phyloP scores from a whole-genome alignment of 495 filamentous ascomycete genomes.

The Penicillium manginii region DNA sequence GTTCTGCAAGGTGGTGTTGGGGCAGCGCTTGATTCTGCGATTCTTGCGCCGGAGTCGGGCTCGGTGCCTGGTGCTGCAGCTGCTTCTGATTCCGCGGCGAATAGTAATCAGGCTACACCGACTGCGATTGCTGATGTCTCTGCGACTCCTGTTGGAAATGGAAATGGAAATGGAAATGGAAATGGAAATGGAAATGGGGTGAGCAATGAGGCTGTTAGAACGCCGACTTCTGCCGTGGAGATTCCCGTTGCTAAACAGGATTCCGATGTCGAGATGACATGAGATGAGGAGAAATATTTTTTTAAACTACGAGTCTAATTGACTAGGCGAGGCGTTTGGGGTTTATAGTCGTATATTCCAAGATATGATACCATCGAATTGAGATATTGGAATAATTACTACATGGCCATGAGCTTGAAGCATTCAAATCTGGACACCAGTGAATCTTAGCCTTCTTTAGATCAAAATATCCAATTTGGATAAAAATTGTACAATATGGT shows the following conservation, averaged over 20 bases:
- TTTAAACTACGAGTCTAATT: too few relatives aligned
- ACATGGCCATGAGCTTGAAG: too few relatives aligned
- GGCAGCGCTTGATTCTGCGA: conserved; percentile 37
- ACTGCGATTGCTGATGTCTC: not conserved
- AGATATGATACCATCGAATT: conserved; percentile 5
- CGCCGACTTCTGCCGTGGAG: conserved; percentile 30
- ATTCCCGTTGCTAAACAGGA: conserved; percentile 20
- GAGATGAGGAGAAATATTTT: too few relatives aligned
- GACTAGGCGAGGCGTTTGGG: conserved; percentile 8
- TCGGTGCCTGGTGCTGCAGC: conserved; percentile 11
- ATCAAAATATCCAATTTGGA: not conserved
- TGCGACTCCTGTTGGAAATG: not conserved
- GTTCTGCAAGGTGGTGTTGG: conserved; percentile 41
- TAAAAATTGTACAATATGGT: not conserved
- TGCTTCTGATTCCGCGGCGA: conserved; percentile 29
- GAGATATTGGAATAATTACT: not conserved
- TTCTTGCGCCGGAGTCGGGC: conserved; percentile 5
- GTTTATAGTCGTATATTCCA: not conserved
- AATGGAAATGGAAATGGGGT: conserved; percentile 32
- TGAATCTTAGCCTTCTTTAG: not conserved
- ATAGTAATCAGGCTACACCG: conserved; percentile 29
- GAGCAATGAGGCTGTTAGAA: conserved; percentile 27
- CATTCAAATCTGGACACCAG: too few relatives aligned
- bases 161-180: conserved; percentile 21
- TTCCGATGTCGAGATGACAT: too few relatives aligned